Evolutionary conservation across 768 basidiomycete species (phyloP), one percentile per base, ranked within the genome.

Genomic region (Russula sp.): DNA sequence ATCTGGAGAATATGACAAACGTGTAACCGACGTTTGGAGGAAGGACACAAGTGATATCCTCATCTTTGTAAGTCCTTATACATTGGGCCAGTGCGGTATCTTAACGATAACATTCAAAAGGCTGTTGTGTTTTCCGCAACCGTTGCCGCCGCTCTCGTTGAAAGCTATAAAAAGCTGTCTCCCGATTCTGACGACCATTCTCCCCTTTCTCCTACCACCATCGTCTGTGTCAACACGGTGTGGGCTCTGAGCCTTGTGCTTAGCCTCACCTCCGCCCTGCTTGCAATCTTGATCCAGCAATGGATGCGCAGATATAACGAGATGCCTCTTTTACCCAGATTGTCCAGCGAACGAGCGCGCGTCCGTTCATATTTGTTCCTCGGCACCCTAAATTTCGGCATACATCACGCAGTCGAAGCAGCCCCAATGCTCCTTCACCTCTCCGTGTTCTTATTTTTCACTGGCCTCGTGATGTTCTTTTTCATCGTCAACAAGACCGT

Each of bases 391-490:
- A 71, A 67, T 32, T 83, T 78, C 67, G 68, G 70, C 9, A 76
- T 83, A 71, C 69, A 74, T 7, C 68, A 72, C 1, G 70, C 81
- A 20, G 77, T 82, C 6, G 75, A 78, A 30, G 64, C 72, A 16
- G 76, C 81, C 20, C 81, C 81, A 0, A 72, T 77, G 30, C 75
- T 83, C 13, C 76, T 83, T 22, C 82, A 83, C 66, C 71, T 79
- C 11, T 79, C 81, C 5, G 72, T 83, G 18, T 75, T 80, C 34
- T 72, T 83, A 9, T 83, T 83, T 70, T 76, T 84, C 69, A 75
- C 77, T 44, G 79, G 80, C 48, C 73, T 84, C 30, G 71, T 81
- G 32, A 73, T 76, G 18, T 81, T 83, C 69, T 71, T 82, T 36
- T 72, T 70, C 61, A 72, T 77, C 13, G 68, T 70, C 28, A 57